These are phyloP conservation scores for Spergularia marina DNA, from an alignment of 148 eudicot genomes.

Conservation along the genomic window DNA sequence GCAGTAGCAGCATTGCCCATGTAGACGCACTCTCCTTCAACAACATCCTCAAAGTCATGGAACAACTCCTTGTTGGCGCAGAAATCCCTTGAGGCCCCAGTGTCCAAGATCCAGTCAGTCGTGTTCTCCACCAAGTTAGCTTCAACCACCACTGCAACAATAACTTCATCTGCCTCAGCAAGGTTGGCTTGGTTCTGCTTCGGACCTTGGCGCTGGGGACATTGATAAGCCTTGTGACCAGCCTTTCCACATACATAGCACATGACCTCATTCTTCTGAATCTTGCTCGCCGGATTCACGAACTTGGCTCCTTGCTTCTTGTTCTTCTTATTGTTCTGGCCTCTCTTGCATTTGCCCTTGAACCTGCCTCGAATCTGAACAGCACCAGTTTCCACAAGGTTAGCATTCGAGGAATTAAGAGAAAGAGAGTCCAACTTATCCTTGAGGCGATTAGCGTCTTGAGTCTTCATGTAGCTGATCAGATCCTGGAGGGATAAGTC, in stretches of 20 bases:
- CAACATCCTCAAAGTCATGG: not conserved
- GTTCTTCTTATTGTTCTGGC: not conserved
- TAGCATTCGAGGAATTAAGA: not conserved
- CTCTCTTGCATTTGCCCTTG: not conserved
- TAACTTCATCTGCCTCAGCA: not conserved
- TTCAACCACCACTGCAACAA: not conserved
- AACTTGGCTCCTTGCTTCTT: not conserved
- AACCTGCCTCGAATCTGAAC: not conserved
- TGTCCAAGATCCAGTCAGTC: not conserved
- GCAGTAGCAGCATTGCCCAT: too few relatives aligned
- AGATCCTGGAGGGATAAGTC: not conserved
- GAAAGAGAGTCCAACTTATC: not conserved
- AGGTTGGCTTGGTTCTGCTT: not conserved
- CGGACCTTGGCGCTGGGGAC: not conserved
- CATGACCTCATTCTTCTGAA: not conserved
- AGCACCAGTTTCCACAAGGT: not conserved
- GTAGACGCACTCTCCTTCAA: not conserved
- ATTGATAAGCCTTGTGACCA: not conserved
- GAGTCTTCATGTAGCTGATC: constrained; percentile 10
- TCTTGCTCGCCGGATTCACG: not conserved
- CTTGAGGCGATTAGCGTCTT: constrained; percentile 14
- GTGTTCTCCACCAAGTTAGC: not conserved
- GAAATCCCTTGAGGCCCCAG: not conserved
- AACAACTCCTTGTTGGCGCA: not conserved
- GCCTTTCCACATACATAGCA: not conserved